phyloP scores from a whole-genome alignment of 1,284 basidiomycete genomes.

The Puccinia triticina region DNA sequence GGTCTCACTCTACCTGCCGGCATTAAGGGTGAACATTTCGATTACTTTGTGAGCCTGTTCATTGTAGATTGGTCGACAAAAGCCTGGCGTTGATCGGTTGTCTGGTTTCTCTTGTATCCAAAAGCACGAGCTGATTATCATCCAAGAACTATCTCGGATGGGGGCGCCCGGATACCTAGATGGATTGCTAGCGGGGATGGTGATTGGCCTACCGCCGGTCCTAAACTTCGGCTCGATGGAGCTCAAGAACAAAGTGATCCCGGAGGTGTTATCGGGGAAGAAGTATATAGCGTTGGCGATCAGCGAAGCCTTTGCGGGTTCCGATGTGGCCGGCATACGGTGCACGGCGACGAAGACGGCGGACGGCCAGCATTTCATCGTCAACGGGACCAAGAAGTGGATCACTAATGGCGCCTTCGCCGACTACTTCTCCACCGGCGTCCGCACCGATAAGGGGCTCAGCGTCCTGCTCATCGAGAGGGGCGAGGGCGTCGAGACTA shows the following conservation, averaged over 20 bases:
- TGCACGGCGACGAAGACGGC: conserved; percentile 79
- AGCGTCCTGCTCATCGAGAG: conserved; percentile 78
- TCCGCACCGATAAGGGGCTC: conserved; percentile 71
- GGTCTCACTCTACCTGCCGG: conserved; percentile 80
- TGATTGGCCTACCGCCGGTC: conserved; percentile 72
- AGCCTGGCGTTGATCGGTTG: conserved; percentile 72
- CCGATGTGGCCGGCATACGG: conserved; percentile 75
- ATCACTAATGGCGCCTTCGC: conserved; percentile 75
- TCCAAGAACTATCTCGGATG: conserved; percentile 78
- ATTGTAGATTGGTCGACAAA: not conserved
- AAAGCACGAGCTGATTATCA: conserved; percentile 71
- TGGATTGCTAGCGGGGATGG: conserved; percentile 72
- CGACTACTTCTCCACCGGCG: conserved; percentile 56
- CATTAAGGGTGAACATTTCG: conserved; percentile 79
- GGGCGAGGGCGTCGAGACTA: conserved; percentile 72
- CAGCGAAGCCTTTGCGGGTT: conserved; percentile 86
- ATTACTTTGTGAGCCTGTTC: conserved; percentile 66
- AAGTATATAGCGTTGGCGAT: conserved; percentile 84
- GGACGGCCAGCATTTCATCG: conserved; percentile 78
- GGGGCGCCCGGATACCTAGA: conserved; percentile 83
- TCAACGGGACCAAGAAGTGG: conserved; percentile 90
- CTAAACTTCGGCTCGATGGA: conserved; percentile 80
- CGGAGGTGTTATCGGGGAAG: conserved; percentile 77
- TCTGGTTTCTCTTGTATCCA: conserved; percentile 61
- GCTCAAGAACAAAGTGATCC: conserved; percentile 75